A percentile compares a stretch with the other conserved stretches of the same genome.
Evolutionary conservation across 116 monocot species (phyloP).

Genomic region (Iris pallida): DNA sequence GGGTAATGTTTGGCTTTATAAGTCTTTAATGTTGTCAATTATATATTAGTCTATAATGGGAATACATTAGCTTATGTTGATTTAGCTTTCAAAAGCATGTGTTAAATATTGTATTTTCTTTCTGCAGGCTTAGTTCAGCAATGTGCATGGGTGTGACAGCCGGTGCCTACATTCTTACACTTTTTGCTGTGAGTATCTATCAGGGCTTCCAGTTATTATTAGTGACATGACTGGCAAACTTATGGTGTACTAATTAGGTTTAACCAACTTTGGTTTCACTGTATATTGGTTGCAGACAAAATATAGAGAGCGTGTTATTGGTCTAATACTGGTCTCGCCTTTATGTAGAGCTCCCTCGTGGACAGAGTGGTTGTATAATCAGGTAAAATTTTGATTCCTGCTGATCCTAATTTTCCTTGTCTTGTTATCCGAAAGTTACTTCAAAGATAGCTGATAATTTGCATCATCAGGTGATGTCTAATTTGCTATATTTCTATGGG

Average conservation of each 20-base stretch:
- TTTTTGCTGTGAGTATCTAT: slow-evolving; percentile 63
- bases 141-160: slow-evolving; percentile 89
- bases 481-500: slow-evolving; percentile 86
- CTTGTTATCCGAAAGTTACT: too few relatives aligned
- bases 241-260: too few relatives aligned
- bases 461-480: slow-evolving; percentile 52
- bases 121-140: slow-evolving; percentile 57
- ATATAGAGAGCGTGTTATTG: slow-evolving; percentile 70
- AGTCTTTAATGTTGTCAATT: not conserved
- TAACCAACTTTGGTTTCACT: too few relatives aligned
- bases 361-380: slow-evolving; percentile 86
- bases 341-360: slow-evolving; percentile 84
- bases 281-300: too few relatives aligned
- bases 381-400: slow-evolving; percentile 26
- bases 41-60: not conserved
- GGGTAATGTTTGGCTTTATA: slow-evolving; percentile 36
- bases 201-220: too few relatives aligned
- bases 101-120: not conserved
- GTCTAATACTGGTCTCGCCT: slow-evolving; percentile 83
- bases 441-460: too few relatives aligned
- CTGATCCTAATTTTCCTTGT: not conserved
- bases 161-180: slow-evolving; percentile 83
- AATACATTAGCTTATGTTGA: not conserved
- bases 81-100: not conserved
- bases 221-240: too few relatives aligned